These are phyloP conservation scores for Dichomitus squalens DNA, from an alignment of 1,284 basidiomycete species.

Conservation along the genomic window DNA sequence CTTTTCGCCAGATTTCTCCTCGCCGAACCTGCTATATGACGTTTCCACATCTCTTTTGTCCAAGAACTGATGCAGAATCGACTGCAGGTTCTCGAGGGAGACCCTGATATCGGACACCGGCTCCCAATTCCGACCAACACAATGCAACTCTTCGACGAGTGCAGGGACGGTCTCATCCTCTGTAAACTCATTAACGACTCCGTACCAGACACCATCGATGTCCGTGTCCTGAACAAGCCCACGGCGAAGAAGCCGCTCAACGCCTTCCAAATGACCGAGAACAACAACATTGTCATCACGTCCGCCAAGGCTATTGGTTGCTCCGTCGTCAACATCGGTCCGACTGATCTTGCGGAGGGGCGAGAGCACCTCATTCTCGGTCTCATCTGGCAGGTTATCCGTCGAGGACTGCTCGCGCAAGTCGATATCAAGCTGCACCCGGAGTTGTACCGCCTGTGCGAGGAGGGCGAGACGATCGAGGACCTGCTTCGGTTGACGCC, in stretches of 20 bases:
- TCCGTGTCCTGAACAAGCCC: slow-evolving; percentile 94
- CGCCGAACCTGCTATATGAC: too few species aligned
- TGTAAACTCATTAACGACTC: slow-evolving; percentile 99
- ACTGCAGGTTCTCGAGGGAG: slow-evolving; percentile 84
- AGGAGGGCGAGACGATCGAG: slow-evolving; percentile 96
- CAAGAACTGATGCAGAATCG: background rate
- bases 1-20: background rate
- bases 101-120: slow-evolving; percentile 81
- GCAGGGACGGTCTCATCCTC: slow-evolving; percentile 92
- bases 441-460: slow-evolving; percentile 93
- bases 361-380: slow-evolving; percentile 98
- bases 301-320: slow-evolving; percentile 97
- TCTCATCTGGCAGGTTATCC: slow-evolving; percentile 98
- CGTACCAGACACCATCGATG: slow-evolving; percentile 98
- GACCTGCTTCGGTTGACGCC: slow-evolving; percentile 93
- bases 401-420: slow-evolving; percentile 89
- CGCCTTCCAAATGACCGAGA: slow-evolving; percentile 98
- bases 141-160: slow-evolving; percentile 99
- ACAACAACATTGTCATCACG: slow-evolving; percentile 99
- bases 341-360: slow-evolving; percentile 90
- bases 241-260: slow-evolving; percentile 79
- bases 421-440: slow-evolving; percentile 99
- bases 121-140: slow-evolving; percentile 96
- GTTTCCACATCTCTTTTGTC: slow-evolving; percentile 3
- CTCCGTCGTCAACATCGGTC: slow-evolving; percentile 97